Base-by-base conservation (phyloP, 1,139 yeast species). In the Suhomyces maxii region DNA sequence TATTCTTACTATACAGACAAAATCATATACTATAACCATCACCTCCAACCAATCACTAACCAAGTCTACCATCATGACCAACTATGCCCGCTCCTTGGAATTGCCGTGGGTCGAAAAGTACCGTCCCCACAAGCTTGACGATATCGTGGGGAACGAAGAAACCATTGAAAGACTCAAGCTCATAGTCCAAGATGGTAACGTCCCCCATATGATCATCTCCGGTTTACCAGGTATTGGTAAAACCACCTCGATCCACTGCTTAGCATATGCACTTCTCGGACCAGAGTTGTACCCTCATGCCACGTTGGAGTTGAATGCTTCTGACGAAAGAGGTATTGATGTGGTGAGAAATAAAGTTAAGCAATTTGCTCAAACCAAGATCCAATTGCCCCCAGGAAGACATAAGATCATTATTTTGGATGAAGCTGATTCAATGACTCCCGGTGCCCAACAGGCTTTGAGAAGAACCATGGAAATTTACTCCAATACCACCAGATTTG, bases 391-490 rank as follows among this genome's bases (percentile, higher is more conserved):
- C 3, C 74, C 76, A 9, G 79, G 79, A 10, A 64, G 77, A 57
- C 97, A 93, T 61, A 93, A 93, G 74, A 88, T 93, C 50, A 80
- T 93, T 53, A 90, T 91, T 45, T 70, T 91, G 52, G 98, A 91
- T 66, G 98, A 91, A 66, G 98, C 97, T 0, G 98, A 93, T 63
- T 87, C 96, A n/a, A 89, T 93, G 91, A 93, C 99, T 0, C 91
- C 97, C 0, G 97, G 96, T 40, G 99, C 99, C 0, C 99, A 93
- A 66, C 97, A 91, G 62, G 99, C 99, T 0, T 73, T 93, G 57
- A 79, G 99, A 68, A 80, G 99, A 63, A 93, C 98, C 1, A 93
- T 93, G 99, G 99, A 93, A 63, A 80, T 93, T 28, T 93, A 89
- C 61, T 87, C 97, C 30, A 86, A 86, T 62, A 86, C 97, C 6